Percentiles rank a stretch among this genome's conserved stretches.
phyloP scores from a whole-genome alignment of 768 basidiomycete genomes.

The Calocybe cyanea region DNA sequence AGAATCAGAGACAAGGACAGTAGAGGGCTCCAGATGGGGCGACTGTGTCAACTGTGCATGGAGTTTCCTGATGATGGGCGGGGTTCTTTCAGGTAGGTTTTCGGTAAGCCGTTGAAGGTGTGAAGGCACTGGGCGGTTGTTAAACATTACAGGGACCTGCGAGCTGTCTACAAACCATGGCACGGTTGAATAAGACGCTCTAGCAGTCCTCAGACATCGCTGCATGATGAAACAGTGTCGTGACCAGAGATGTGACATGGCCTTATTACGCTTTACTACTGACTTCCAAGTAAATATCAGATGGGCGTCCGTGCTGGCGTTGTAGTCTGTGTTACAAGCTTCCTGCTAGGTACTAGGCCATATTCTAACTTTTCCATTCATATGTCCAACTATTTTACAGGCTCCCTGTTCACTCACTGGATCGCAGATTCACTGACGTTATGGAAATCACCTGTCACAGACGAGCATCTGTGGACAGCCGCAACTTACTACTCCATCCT shows the following conservation, averaged over 20 bases:
- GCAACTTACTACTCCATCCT: slow-evolving; percentile 81
- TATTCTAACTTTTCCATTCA: slow-evolving; percentile 9
- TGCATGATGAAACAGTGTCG: slow-evolving; percentile 12
- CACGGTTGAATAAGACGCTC: slow-evolving; percentile 12
- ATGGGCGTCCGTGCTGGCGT: slow-evolving; percentile 75
- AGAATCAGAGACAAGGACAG: slow-evolving; percentile 52
- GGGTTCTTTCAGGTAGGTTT: slow-evolving; percentile 50
- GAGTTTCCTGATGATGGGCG: slow-evolving; percentile 48
- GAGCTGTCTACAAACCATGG: slow-evolving; percentile 70
- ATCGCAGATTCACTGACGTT: slow-evolving; percentile 89
- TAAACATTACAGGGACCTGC: slow-evolving; percentile 22
- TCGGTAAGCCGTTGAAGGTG: slow-evolving; percentile 23
- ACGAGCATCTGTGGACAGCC: slow-evolving; percentile 78
- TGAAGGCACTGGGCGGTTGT: slow-evolving; percentile 23
- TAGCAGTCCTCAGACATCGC: slow-evolving; percentile 9
- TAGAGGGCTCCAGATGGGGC: slow-evolving; percentile 64
- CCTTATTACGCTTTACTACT: not conserved
- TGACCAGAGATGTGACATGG: slow-evolving; percentile 14
- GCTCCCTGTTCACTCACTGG: slow-evolving; percentile 85
- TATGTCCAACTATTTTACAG: slow-evolving; percentile 29
- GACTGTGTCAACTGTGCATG: slow-evolving; percentile 55
- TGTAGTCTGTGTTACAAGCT: slow-evolving; percentile 75
- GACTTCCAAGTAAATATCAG: slow-evolving; percentile 7
- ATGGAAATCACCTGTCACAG: slow-evolving; percentile 87
- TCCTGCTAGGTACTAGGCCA: slow-evolving; percentile 75